A percentile compares a stretch with the other conserved stretches of the same genome.
Conservation (phyloP, 2,329 filamentous ascomycete species). For the Canariomyces notabilis region DNA sequence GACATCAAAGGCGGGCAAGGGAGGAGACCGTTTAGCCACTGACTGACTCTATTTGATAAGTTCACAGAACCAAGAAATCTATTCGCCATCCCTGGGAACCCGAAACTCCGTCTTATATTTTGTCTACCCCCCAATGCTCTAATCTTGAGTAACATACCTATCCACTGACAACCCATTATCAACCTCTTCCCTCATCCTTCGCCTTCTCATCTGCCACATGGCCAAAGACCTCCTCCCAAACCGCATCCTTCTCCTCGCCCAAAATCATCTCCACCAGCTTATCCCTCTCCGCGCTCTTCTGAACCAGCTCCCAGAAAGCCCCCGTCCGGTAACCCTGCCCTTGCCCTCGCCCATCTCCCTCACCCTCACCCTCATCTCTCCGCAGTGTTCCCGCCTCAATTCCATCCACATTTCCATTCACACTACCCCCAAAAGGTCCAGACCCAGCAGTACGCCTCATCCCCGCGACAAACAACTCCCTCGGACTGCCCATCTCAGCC, state of each 20-base stretch:
- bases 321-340: too few relatives aligned
- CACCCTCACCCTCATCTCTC: neutral
- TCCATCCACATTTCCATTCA: neutral
- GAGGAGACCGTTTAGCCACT: too few relatives aligned
- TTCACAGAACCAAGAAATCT: too few relatives aligned
- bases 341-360: slow-evolving; percentile 18
- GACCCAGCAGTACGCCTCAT: slow-evolving; percentile 25
- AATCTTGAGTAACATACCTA: too few relatives aligned
- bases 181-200: too few relatives aligned
- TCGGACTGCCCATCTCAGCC: slow-evolving; percentile 38
- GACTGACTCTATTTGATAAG: too few relatives aligned
- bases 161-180: too few relatives aligned
- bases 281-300: slow-evolving; percentile 29
- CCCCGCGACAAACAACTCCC: slow-evolving; percentile 36
- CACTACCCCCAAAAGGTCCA: neutral
- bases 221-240: slow-evolving; percentile 1
- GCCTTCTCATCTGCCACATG: too few relatives aligned
- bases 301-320: slow-evolving; percentile 29
- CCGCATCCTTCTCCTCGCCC: slow-evolving; percentile 12
- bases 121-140: too few relatives aligned
- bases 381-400: slow-evolving; percentile 10
- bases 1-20: too few relatives aligned
- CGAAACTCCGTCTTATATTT: too few relatives aligned
- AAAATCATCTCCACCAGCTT: slow-evolving; percentile 29
- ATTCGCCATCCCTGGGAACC: too few relatives aligned